Evolutionary conservation across 129 eudicot species (phyloP).

Genomic region (Flaveria ramosissima): DNA sequence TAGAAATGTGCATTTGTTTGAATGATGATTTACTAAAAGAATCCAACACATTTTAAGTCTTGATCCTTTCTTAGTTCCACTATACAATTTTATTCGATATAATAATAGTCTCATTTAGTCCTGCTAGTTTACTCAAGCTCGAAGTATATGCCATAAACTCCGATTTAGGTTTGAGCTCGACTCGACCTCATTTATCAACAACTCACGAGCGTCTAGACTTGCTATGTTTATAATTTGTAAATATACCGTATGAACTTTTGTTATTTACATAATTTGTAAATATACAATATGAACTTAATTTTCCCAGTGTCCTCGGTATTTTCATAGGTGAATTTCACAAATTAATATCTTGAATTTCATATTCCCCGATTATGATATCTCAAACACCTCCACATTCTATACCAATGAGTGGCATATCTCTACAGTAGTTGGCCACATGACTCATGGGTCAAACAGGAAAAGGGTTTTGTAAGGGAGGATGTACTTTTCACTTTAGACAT

Average conservation of each 20-base stretch:
- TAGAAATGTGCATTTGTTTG: too few species aligned
- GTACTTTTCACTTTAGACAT: not conserved
- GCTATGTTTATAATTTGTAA: not conserved
- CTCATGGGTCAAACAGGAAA: conserved; percentile 4
- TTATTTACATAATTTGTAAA: not conserved
- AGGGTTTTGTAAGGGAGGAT: not conserved
- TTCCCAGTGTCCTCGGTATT: not conserved
- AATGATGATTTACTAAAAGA: too few species aligned
- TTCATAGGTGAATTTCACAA: not conserved
- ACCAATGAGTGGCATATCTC: not conserved
- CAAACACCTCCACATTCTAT: conserved; percentile 7
- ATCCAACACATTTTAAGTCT: too few species aligned
- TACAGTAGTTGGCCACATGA: not conserved
- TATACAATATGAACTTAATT: not conserved
- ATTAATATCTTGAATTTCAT: not conserved
- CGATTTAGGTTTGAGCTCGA: not conserved
- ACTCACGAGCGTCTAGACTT: not conserved
- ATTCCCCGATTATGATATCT: conserved; percentile 3
- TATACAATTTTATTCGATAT: not conserved
- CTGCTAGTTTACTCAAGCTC: not conserved
- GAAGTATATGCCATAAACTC: not conserved
- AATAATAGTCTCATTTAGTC: not conserved
- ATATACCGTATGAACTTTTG: not conserved
- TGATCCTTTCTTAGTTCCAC: too few species aligned
- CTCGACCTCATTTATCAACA: not conserved